Percentiles rank a stretch among this genome's conserved stretches.
Evolutionary conservation across 1,284 basidiomycete genomes (phyloP).

Genomic region (Hemileia vastatrix): DNA sequence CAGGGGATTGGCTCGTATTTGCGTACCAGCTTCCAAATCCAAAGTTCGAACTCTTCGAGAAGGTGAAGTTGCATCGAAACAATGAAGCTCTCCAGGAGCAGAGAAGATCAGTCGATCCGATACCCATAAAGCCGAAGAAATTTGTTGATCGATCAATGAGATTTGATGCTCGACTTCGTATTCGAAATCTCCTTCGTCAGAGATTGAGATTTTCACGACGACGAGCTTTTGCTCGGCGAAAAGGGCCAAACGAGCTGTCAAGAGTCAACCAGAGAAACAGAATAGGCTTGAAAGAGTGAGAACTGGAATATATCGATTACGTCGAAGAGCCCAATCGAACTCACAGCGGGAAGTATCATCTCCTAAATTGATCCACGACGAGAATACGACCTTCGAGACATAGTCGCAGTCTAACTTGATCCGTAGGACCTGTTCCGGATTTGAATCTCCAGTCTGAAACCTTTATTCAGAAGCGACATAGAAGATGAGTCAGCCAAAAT

Average conservation of each 20-base stretch:
- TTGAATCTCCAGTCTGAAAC: too few relatives aligned
- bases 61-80: not conserved
- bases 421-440: too few relatives aligned
- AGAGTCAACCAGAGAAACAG: not conserved
- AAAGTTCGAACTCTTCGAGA: not conserved
- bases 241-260: not conserved
- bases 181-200: not conserved
- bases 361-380: too few relatives aligned
- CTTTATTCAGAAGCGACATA: too few relatives aligned
- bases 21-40: not conserved
- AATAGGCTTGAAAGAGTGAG: not conserved
- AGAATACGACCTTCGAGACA: too few relatives aligned
- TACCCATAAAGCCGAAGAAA: not conserved
- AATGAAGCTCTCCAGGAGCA: not conserved
- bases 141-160: not conserved
- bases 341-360: too few relatives aligned
- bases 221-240: not conserved
- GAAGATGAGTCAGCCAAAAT: too few relatives aligned
- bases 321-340: not conserved
- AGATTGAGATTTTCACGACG: not conserved
- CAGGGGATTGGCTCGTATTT: too few relatives aligned
- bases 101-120: not conserved
- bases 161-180: not conserved
- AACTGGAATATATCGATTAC: not conserved
- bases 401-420: too few relatives aligned